Evolutionary conservation across 2,329 filamentous ascomycete genomes (phyloP), one percentile per base, ranked within the genome.

Genomic region (Orbilia blumenaviensis): DNA sequence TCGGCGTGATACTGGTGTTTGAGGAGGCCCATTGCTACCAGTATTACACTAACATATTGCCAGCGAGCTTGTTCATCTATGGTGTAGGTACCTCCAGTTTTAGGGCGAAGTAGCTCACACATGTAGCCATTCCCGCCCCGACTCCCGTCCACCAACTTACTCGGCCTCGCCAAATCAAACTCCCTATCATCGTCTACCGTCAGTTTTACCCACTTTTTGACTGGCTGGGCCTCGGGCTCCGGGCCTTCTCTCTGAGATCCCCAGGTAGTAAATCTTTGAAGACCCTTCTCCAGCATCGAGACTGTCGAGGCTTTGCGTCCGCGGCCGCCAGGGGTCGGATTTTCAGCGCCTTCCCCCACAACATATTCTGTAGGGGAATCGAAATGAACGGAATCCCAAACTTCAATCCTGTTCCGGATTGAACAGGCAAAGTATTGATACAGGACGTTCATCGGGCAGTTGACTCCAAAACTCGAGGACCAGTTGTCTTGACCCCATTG

Each of bases 401-500:
- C 69, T 42, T 74, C 69, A 34, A 74, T 74, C 25, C 69, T 41
- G 36, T 74, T 74, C 6, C 69, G 61, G 21, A 66, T 66, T 18
- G 60, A 66, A 41, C 61, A 66, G 12, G 62, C 25, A 32, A 74
- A 67, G 62, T 74, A 74, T n/a, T 62, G 44, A 29, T 74, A 74
- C 14, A 74, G 38, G 12, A 66, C 42, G 16, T 64, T 62, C 18
- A 32, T 56, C 2, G 69, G 54, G 27, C 69, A 74, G 29, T 27
- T 36, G 9, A 74, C 69, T 21, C 69, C 69, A 34, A 74, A 74
- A 38, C 61, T 66, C 10, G 50, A 38, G 1, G 69, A 58, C 54
- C 60, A 66, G 7, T 34, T 38, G 27, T 74, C 69, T 42, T 74
- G 48, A 12, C 69, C 69, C 69, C 69, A 74, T 25, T 74, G 69